These are phyloP conservation scores for Botrytis squamosa DNA, from an alignment of 2,329 filamentous ascomycete genomes.

Conservation along the genomic window DNA sequence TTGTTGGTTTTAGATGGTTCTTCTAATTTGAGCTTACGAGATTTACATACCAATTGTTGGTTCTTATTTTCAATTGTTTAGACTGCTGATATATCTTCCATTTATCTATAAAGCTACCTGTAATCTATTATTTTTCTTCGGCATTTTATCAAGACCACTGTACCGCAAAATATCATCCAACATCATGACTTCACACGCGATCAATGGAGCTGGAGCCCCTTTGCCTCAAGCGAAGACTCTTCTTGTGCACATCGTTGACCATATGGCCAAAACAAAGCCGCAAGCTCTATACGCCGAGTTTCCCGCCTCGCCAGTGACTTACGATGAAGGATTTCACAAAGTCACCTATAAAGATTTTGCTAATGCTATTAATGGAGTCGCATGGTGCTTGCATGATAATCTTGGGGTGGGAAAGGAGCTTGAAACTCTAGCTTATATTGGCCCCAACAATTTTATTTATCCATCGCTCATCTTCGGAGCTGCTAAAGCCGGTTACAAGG, in stretches of 20 bases:
- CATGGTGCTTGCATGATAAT: background rate
- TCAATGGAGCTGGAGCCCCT: background rate
- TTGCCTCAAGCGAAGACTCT: background rate
- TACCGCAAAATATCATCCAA: background rate
- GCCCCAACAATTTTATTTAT: background rate
- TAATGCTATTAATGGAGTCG: background rate
- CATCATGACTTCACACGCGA: background rate
- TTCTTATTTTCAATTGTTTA: background rate
- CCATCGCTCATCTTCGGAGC: conserved; percentile 7
- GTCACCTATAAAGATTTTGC: background rate
- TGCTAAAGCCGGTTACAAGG: conserved; percentile 2
- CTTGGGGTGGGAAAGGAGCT: background rate
- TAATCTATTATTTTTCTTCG: background rate
- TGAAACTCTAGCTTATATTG: background rate
- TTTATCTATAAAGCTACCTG: background rate
- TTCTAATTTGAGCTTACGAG: no score
- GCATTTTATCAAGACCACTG: background rate
- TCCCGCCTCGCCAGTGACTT: background rate
- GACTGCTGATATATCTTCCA: background rate
- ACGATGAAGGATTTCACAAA: background rate
- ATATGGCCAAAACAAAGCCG: background rate
- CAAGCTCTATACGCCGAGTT: background rate
- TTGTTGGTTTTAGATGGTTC: no score
- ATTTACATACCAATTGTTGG: background rate
- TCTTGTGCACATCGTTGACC: background rate